A percentile compares a stretch with the other conserved stretches of the same genome.
Conservation (phyloP, 768 basidiomycete genomes). For the Saitozyma podzolica region DNA sequence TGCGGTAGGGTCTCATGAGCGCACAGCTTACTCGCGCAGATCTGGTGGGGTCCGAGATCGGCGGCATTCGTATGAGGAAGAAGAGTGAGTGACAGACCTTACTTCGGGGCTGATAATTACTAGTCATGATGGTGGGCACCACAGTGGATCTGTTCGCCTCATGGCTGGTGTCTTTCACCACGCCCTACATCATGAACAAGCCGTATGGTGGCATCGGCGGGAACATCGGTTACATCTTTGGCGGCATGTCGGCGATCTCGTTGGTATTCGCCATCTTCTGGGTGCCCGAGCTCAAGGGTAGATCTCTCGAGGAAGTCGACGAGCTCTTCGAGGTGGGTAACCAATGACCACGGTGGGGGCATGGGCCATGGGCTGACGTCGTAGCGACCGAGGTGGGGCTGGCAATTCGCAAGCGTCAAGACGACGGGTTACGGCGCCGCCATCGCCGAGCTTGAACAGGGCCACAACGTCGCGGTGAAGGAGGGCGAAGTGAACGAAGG, state of each 20-base stretch:
- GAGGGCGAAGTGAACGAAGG: no score
- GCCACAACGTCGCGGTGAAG: slow-evolving; percentile 1
- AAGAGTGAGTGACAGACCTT: slow-evolving; percentile 9
- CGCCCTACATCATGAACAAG: slow-evolving; percentile 21
- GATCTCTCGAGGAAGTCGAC: slow-evolving; percentile 9
- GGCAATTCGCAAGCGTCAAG: slow-evolving; percentile 21
- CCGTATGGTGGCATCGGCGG: background rate
- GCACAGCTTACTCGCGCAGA: background rate
- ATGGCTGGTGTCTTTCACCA: slow-evolving; percentile 15
- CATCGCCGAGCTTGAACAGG: slow-evolving; percentile 19
- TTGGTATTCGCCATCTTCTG: slow-evolving; percentile 19
- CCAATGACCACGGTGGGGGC: no score
- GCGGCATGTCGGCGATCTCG: slow-evolving; percentile 4
- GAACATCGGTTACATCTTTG: slow-evolving; percentile 18
- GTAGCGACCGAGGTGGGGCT: slow-evolving; percentile 16
- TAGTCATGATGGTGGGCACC: slow-evolving; percentile 18
- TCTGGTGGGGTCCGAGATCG: slow-evolving; percentile 22
- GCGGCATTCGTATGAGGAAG: slow-evolving; percentile 28
- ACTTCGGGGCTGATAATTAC: background rate
- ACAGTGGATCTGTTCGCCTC: slow-evolving; percentile 14
- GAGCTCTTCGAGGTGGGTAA: slow-evolving; percentile 3
- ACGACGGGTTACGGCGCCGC: slow-evolving; percentile 23
- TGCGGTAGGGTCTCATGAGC: background rate
- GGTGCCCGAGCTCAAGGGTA: slow-evolving; percentile 17
- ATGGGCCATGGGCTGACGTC: background rate